Percentiles rank a stretch among this genome's conserved stretches.
These are phyloP conservation scores for Xanthoconium purpureum DNA, from an alignment of 768 basidiomycete genomes.

Conservation along the genomic window DNA sequence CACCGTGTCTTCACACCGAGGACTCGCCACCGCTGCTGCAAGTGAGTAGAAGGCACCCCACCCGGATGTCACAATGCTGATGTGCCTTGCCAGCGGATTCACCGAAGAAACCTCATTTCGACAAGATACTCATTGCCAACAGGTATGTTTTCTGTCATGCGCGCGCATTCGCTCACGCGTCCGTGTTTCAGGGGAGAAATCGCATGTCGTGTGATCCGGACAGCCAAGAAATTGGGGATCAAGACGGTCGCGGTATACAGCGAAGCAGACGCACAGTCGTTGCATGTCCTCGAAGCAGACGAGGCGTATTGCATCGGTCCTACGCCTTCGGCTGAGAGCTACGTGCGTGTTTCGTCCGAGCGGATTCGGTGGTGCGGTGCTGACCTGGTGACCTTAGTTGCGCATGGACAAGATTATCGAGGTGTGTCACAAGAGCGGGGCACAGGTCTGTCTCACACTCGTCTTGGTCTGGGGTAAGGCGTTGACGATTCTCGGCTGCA, in stretches of 20 bases:
- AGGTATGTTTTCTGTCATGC: constrained; percentile 38
- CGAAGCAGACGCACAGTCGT: constrained; percentile 74
- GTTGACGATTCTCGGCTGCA: not conserved
- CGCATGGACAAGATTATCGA: constrained; percentile 87
- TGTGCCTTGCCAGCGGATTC: not conserved
- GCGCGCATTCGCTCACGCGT: too few relatives aligned
- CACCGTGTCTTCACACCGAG: not conserved
- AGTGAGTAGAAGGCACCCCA: constrained; percentile 13
- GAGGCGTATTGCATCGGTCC: constrained; percentile 93
- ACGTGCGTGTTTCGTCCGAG: constrained; percentile 51
- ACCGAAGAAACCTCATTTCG: constrained; percentile 57
- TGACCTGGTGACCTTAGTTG: constrained; percentile 46
- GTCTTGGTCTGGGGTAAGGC: not conserved
- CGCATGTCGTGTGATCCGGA: constrained; percentile 91
- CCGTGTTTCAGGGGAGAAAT: constrained; percentile 75
- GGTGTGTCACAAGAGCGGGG: constrained; percentile 75
- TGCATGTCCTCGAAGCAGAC: constrained; percentile 85
- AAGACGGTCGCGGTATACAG: constrained; percentile 91
- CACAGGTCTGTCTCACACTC: constrained; percentile 55
- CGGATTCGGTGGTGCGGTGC: not conserved
- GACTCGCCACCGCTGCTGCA: constrained; percentile 15
- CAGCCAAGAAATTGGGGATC: constrained; percentile 83
- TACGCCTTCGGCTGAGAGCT: constrained; percentile 84
- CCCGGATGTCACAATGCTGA: not conserved
- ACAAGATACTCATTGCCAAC: constrained; percentile 92